A percentile compares a stretch with the other conserved stretches of the same genome.
Evolutionary conservation across 2,329 filamentous ascomycete species (phyloP).

Genomic region (Neurospora sp.): DNA sequence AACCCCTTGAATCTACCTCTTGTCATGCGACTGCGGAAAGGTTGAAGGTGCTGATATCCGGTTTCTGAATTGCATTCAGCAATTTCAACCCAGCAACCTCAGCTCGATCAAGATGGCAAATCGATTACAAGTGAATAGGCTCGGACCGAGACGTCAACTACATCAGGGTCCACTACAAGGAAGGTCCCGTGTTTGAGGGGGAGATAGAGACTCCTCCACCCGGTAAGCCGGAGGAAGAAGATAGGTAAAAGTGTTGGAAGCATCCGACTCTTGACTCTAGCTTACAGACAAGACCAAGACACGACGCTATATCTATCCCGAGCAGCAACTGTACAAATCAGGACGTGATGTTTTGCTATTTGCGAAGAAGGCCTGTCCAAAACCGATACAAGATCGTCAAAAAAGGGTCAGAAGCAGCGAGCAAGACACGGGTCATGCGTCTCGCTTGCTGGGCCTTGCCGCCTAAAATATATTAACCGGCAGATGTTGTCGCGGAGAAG

Average conservation of each 20-base stretch:
- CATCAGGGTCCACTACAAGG: neutral
- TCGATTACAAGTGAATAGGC: neutral
- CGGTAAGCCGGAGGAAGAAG: neutral
- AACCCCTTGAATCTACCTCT: constrained; percentile 6
- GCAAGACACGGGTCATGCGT: constrained; percentile 2
- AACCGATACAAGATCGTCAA: constrained; percentile 1
- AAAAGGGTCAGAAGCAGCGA: neutral
- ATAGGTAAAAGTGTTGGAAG: neutral
- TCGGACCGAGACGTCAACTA: neutral
- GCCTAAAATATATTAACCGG: constrained; percentile 6
- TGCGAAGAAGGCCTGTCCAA: neutral
- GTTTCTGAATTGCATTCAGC: neutral
- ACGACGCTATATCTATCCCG: neutral
- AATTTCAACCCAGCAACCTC: neutral
- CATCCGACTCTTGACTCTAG: neutral
- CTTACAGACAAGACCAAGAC: neutral
- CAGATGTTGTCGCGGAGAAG: neutral
- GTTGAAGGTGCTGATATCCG: neutral
- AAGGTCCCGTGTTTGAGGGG: neutral
- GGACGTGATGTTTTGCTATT: neutral
- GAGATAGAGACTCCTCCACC: neutral
- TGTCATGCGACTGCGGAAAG: constrained; percentile 3
- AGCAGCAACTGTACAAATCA: neutral
- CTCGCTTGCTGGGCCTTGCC: neutral
- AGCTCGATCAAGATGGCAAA: neutral